Base-by-base conservation (phyloP, 495 filamentous ascomycete species). In the Parmelia sp. region DNA sequence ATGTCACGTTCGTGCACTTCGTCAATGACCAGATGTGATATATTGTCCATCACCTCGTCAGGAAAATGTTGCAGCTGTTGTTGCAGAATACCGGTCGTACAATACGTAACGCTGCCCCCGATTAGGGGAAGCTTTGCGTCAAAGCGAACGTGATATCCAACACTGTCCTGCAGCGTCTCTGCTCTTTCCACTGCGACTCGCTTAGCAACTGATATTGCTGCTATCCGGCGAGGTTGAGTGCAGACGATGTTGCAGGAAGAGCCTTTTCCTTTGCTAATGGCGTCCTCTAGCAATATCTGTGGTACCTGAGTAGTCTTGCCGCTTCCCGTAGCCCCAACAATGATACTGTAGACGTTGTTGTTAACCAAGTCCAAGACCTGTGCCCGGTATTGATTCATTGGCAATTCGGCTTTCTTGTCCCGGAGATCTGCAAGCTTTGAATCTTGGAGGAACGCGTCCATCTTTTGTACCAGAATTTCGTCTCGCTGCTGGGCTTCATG, bases 241-340 rank as follows among this genome's bases (percentile, higher is more conserved):
- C 83, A 86, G 40, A 86, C 77, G 62, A 83, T 79, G 65, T 83
- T 82, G 65, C 80, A 81, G 35, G 63, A 51, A 33, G 71, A 73
- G 29, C 80, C 80, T n/a, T 58, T 57, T 8, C 75, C 78, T 15
- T 63, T 60, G 23, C 66, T 65, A 62, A 80, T 83, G 15, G 79
- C 77, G 56, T 84, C 70, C 57, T 86, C 83, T 7, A 86, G 67
- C 37, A 86, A 63, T 17, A 86, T 83, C 65, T 86, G 84, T 27
- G 84, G 84, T 15, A 86, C 75, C 71, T 86, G 84, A 4, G 84
- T 86, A 1, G 83, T 86, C 68, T 86, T 86, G 51, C 84, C 84
- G 57, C 78, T 79, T 25, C 84, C 84, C 53, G 84, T 85, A 29
- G 81, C 80, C 40, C 82, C 83, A 57, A 80, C 76, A 57, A 86